A percentile compares a stretch with the other conserved stretches of the same genome.
Evolutionary conservation across 2,329 filamentous ascomycete species (phyloP).

Genomic region (Phaeosphaeriaceae sp.): DNA sequence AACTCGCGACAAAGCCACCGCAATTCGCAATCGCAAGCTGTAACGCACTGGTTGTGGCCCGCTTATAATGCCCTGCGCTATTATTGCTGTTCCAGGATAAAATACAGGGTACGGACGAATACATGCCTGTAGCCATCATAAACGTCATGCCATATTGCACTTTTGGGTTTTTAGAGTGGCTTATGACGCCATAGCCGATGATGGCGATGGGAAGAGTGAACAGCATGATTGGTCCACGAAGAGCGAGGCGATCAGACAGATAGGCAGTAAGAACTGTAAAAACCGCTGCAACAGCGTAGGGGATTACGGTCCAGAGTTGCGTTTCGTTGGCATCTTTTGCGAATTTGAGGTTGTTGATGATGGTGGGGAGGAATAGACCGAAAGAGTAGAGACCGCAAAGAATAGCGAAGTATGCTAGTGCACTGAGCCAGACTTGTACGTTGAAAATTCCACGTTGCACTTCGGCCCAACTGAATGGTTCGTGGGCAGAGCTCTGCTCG

Average conservation of each 20-base stretch:
- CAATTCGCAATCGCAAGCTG: conserved; percentile 72
- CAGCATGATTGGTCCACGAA: conserved; percentile 68
- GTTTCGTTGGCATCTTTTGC: conserved; percentile 63
- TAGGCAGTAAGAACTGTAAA: conserved; percentile 61
- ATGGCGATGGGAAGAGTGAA: conserved; percentile 69
- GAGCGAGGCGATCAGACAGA: conserved; percentile 65
- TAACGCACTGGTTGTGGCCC: conserved; percentile 69
- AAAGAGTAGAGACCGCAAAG: conserved; percentile 67
- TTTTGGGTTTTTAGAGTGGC: conserved; percentile 58
- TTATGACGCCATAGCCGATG: conserved; percentile 68
- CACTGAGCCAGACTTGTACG: conserved; percentile 68
- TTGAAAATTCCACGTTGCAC: conserved; percentile 67
- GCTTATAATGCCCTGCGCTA: conserved; percentile 72
- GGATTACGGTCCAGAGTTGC: conserved; percentile 69
- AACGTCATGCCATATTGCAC: conserved; percentile 71
- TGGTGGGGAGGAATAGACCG: conserved; percentile 70
- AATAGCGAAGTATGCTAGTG: conserved; percentile 65
- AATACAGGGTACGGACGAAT: conserved; percentile 67
- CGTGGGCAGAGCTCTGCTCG: conserved; percentile 43
- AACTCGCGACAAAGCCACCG: conserved; percentile 70
- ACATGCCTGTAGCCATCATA: conserved; percentile 70
- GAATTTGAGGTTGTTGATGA: conserved; percentile 62
- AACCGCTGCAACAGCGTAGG: conserved; percentile 66
- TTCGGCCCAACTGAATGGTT: conserved; percentile 66
- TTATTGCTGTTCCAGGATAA: conserved; percentile 73